phyloP scores from a whole-genome alignment of 2,329 filamentous ascomycete genomes.

The Biscogniauxia sp. region DNA sequence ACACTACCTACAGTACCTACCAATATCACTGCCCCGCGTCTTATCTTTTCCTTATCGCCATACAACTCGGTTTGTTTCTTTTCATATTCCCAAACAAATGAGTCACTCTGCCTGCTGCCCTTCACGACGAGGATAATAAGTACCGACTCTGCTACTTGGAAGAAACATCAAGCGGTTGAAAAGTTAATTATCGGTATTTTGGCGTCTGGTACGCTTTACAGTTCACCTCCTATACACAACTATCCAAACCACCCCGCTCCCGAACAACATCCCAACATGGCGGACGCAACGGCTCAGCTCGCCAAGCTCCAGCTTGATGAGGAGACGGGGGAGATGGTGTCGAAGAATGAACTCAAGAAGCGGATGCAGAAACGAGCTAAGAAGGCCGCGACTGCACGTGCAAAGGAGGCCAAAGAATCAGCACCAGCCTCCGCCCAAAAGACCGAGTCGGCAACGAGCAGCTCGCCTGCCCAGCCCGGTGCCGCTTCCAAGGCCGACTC shows the following conservation, averaged over 20 bases:
- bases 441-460: conserved; percentile 18
- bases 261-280: conserved; percentile 30
- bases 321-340: conserved; percentile 65
- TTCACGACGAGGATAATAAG: neutral
- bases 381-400: conserved; percentile 45
- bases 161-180: neutral
- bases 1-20: neutral
- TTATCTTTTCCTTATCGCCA: neutral
- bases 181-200: neutral
- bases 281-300: conserved; percentile 40
- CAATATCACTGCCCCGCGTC: neutral
- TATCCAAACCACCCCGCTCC: neutral
- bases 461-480: conserved; percentile 1
- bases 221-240: neutral
- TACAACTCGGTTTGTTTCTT: neutral
- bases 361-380: conserved; percentile 56
- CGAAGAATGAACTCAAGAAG: conserved; percentile 63
- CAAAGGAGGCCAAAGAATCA: conserved; percentile 44
- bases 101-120: neutral
- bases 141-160: neutral
- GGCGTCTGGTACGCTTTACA: neutral
- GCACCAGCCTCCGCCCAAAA: conserved; percentile 23
- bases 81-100: neutral
- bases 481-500: conserved; percentile 46
- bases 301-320: conserved; percentile 62